Evolutionary conservation across 129 eudicot species (phyloP).

Genomic region (Ambrosia artemisiifolia): DNA sequence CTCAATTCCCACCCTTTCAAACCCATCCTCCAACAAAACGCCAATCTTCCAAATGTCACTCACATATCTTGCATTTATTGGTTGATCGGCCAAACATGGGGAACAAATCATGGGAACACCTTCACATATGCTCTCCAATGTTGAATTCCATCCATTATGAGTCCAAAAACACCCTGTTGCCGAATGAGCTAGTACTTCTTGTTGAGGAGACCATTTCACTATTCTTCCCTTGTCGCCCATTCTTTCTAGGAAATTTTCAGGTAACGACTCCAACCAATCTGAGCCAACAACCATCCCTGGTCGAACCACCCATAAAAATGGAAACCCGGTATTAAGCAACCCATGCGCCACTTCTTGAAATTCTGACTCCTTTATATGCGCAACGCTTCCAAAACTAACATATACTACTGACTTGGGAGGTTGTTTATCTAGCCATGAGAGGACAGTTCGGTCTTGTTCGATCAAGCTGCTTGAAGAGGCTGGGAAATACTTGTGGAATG

Average conservation of each 20-base stretch:
- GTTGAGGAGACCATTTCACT: conserved; percentile 54
- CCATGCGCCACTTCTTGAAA: conserved; percentile 53
- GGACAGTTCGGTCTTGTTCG: conserved; percentile 28
- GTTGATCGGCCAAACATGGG: conserved; percentile 39
- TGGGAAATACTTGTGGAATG: conserved; percentile 36
- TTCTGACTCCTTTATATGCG: conserved; percentile 18
- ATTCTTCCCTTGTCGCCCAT: conserved; percentile 36
- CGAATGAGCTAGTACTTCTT: conserved; percentile 44
- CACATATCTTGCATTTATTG: conserved; percentile 40
- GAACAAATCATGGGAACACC: conserved; percentile 61
- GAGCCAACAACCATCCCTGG: conserved; percentile 39
- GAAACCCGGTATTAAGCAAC: conserved; percentile 23
- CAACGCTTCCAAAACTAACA: conserved; percentile 59
- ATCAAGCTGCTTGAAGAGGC: conserved; percentile 29
- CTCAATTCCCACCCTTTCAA: conserved; percentile 30
- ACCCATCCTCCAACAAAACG: conserved; percentile 32
- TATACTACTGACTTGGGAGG: conserved; percentile 42
- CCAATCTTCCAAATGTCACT: conserved; percentile 45
- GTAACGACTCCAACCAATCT: conserved; percentile 14
- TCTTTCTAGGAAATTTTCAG: conserved; percentile 8
- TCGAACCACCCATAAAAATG: conserved; percentile 51
- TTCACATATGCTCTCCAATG: conserved; percentile 46
- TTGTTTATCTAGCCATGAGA: conserved; percentile 47
- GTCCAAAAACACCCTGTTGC: conserved; percentile 44
- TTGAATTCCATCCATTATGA: conserved; percentile 58